Evolutionary conservation across 31 red algal species (phyloP).

Genomic region (Pterothamnion heteromorphum): DNA sequence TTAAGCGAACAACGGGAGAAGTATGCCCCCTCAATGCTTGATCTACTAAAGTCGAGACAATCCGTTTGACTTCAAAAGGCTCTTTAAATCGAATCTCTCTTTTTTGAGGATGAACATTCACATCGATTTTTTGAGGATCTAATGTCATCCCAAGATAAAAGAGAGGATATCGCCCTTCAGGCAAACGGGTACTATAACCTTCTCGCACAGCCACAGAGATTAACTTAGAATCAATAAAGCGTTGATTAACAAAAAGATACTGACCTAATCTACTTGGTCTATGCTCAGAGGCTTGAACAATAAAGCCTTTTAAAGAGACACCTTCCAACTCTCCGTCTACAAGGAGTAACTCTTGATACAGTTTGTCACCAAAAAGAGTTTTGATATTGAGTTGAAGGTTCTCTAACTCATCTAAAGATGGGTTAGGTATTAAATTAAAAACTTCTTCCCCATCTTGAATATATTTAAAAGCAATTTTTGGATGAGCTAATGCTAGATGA

Average conservation of each 20-base stretch:
- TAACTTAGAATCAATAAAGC: not conserved
- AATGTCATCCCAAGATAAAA: not conserved
- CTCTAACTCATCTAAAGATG: not conserved
- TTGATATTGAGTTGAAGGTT: not conserved
- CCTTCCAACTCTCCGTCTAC: not conserved
- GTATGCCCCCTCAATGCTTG: too few relatives aligned
- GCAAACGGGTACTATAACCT: not conserved
- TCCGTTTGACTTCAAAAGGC: not conserved
- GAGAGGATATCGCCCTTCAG: not conserved
- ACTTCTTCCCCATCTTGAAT: not conserved
- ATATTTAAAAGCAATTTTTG: not conserved
- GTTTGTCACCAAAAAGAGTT: not conserved
- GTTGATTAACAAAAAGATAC: not conserved
- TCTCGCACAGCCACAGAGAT: not conserved
- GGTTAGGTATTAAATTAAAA: not conserved
- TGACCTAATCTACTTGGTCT: not conserved
- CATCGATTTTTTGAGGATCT: not conserved
- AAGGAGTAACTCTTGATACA: not conserved
- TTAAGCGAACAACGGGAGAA: too few relatives aligned
- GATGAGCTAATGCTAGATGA: not conserved
- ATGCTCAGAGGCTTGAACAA: not conserved
- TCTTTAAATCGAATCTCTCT: not conserved
- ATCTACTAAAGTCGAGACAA: not conserved
- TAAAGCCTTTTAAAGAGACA: not conserved
- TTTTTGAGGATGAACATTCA: not conserved